Conservation (phyloP, 2,329 filamentous ascomycete species). For the Magnaporthiopsis rhizophila region DNA sequence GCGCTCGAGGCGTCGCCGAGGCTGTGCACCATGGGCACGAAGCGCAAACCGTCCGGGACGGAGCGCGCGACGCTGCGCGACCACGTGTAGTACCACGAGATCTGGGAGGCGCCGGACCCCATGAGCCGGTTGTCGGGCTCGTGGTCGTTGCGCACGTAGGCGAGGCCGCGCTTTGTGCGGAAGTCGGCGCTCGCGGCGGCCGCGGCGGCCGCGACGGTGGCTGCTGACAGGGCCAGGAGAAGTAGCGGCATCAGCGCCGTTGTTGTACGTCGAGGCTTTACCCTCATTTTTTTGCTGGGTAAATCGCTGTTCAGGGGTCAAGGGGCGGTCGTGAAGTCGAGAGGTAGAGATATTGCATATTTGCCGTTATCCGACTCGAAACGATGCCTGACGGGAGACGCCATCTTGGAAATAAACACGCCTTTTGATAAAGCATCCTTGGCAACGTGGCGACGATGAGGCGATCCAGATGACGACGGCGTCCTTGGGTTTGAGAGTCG, state of each 20-base stretch:
- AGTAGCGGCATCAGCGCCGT: too few relatives aligned
- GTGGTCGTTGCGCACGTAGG: conserved; percentile 16
- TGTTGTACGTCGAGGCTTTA: too few relatives aligned
- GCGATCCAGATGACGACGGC: background rate
- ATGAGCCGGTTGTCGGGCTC: conserved; percentile 26
- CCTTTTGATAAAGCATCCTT: too few relatives aligned
- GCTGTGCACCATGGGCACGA: conserved; percentile 30
- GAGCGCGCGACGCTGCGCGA: conserved; percentile 22
- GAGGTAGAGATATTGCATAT: too few relatives aligned
- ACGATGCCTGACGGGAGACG: too few relatives aligned
- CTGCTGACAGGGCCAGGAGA: too few relatives aligned
- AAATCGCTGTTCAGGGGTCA: too few relatives aligned
- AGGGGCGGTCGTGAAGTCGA: too few relatives aligned
- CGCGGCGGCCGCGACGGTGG: too few relatives aligned
- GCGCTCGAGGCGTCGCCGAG: conserved; percentile 23
- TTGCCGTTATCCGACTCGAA: too few relatives aligned
- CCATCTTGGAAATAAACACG: too few relatives aligned
- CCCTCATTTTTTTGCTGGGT: too few relatives aligned
- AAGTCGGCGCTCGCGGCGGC: background rate
- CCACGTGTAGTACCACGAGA: conserved; percentile 37
- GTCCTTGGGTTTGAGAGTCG: background rate
- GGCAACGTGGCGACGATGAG: background rate
- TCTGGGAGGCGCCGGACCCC: conserved; percentile 26
- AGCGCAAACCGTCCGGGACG: conserved; percentile 17
- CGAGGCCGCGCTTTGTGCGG: conserved; percentile 20